Conservation (phyloP, 306 rosid species). For the Corylus americana region DNA sequence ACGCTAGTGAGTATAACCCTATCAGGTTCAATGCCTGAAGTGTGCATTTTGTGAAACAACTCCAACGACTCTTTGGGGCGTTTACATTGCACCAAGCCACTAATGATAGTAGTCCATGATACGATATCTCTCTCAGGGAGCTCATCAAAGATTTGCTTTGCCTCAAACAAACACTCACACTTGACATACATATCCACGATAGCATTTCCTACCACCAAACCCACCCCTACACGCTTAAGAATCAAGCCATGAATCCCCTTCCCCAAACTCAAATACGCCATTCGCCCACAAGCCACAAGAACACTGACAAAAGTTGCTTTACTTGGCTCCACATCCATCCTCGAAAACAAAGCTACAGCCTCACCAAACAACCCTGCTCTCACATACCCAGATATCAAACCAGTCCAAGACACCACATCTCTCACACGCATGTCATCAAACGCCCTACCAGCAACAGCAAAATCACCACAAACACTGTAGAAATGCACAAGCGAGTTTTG, state of each 20-base stretch:
- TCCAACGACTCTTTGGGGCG: slow-evolving; percentile 61
- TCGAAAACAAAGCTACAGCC: slow-evolving; percentile 42
- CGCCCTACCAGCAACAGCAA: slow-evolving; percentile 45
- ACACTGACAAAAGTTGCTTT: slow-evolving; percentile 61
- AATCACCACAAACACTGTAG: slow-evolving; percentile 57
- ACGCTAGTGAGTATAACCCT: slow-evolving; percentile 61
- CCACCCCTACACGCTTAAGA: slow-evolving; percentile 34
- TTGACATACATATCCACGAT: slow-evolving; percentile 71
- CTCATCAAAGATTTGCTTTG: slow-evolving; percentile 56
- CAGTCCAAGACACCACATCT: slow-evolving; percentile 87
- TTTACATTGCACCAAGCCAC: slow-evolving; percentile 70
- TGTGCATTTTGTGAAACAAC: slow-evolving; percentile 56
- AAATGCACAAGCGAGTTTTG: slow-evolving; percentile 61
- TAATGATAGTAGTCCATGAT: slow-evolving; percentile 71
- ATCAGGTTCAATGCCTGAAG: slow-evolving; percentile 54
- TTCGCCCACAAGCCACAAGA: slow-evolving; percentile 65
- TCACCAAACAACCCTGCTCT: slow-evolving; percentile 53
- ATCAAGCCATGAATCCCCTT: slow-evolving; percentile 73
- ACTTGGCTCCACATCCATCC: slow-evolving; percentile 66
- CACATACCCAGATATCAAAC: slow-evolving; percentile 65
- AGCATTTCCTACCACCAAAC: slow-evolving; percentile 61
- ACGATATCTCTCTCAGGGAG: slow-evolving; percentile 58
- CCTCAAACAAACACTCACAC: slow-evolving; percentile 60
- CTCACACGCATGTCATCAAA: slow-evolving; percentile 75
- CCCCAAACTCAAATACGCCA: slow-evolving; percentile 50